These are phyloP conservation scores for Kluyveromyces dobzhanskii DNA, from an alignment of 805 yeast genomes.

Conservation along the genomic window DNA sequence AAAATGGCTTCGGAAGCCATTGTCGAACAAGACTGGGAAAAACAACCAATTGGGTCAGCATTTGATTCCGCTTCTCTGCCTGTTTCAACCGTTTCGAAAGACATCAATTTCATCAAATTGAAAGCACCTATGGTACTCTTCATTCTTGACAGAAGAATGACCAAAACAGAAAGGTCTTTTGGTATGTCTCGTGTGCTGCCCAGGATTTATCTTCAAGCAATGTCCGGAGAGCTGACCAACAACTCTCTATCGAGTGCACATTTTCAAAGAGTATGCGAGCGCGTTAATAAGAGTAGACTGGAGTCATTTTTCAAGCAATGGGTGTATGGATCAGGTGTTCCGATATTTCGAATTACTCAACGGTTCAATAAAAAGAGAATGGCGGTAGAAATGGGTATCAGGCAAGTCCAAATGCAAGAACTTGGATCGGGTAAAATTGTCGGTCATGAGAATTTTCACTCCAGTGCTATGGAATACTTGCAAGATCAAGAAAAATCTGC, in stretches of 20 bases:
- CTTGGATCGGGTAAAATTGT: constrained; percentile 25
- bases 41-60: constrained; percentile 74
- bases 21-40: constrained; percentile 67
- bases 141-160: constrained; percentile 85
- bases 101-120: constrained; percentile 58
- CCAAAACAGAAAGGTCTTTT: constrained; percentile 89
- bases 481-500: constrained; percentile 15
- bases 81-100: constrained; percentile 28
- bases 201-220: constrained; percentile 82
- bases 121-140: constrained; percentile 82
- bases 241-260: constrained; percentile 74
- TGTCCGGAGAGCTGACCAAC: constrained; percentile 85
- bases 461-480: constrained; percentile 21
- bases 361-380: constrained; percentile 88
- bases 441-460: constrained; percentile 22
- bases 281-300: constrained; percentile 78
- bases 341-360: constrained; percentile 81
- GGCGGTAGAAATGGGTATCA: constrained; percentile 87
- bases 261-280: constrained; percentile 90
- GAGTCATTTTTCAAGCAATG: constrained; percentile 86
- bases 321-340: constrained; percentile 86
- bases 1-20: constrained; percentile 57
- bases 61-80: constrained; percentile 28
- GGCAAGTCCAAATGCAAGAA: constrained; percentile 77
- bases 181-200: constrained; percentile 90